phyloP scores from a whole-genome alignment of 768 basidiomycete genomes.

The Pulveroboletus sp. region DNA sequence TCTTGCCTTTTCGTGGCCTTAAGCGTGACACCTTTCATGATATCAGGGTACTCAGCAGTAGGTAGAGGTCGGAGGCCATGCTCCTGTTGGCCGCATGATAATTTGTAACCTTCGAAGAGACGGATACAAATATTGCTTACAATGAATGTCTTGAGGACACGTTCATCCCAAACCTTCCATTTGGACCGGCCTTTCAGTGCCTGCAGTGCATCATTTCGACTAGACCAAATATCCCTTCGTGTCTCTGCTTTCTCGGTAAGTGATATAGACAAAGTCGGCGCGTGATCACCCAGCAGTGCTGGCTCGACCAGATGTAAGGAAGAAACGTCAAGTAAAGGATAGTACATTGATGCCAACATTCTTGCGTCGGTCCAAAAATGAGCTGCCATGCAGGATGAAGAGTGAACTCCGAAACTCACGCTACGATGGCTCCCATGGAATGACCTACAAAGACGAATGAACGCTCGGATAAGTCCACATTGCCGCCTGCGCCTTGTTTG shows the following conservation, averaged over 20 bases:
- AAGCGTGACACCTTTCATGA: conserved; percentile 1
- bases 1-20: conserved; percentile 1
- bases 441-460: neutral
- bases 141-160: neutral
- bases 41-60: conserved; percentile 2
- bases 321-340: conserved; percentile 2
- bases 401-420: conserved; percentile 2
- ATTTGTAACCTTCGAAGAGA: neutral
- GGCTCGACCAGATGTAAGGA: conserved; percentile 8
- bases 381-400: neutral
- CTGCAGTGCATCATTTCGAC: neutral
- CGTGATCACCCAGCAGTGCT: neutral
- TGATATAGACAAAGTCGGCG: neutral
- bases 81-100: neutral
- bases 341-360: neutral
- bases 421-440: neutral
- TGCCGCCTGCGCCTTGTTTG: neutral
- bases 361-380: neutral
- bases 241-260: neutral
- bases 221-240: conserved; percentile 3
- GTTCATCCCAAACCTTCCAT: conserved; percentile 3
- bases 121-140: neutral
- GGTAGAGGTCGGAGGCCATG: conserved; percentile 7
- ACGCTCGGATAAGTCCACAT: conserved; percentile 9
- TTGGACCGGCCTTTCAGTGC: neutral